Base-by-base conservation (phyloP, 371 early-diverging fungal genomes). In the Mortierella sp. region DNA sequence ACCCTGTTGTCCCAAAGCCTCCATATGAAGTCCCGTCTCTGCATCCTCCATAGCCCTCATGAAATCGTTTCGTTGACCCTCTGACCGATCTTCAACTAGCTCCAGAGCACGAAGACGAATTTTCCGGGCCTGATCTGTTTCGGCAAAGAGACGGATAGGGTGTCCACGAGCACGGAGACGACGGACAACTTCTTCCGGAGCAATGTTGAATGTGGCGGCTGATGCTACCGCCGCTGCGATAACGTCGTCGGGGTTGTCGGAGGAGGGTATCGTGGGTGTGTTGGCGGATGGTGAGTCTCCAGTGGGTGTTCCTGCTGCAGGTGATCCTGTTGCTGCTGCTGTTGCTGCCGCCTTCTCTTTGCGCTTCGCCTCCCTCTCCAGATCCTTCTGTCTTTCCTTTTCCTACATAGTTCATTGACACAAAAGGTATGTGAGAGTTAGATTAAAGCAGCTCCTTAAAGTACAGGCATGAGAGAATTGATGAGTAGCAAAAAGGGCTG, bases 131-230 rank as follows among this genome's bases (percentile, higher is more conserved):
- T 90, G 89, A 80, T 96, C 95, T 6, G 96, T 94, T 87, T 99
- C 99, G 60, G 95, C 99, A 85, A 99, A 99, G 51, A 98, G 89
- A 12, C 97, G 94, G 82, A 98, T 97, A 27, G 99, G 99, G 82
- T 98, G 95, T 38, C 95, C 96, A 73, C 95, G 94, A 4, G 96
- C 95, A 35, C 99, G 91, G 72, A 99, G 88, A 70, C 99, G 94
- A 70, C 95, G 93, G 60, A 95, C 87, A 1, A 97, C 92, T 78
- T 98, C 98, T 49, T 96, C 96, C 32, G 92, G 89, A n/a, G 95
- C 88, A 63, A 96, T 93, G 76, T 93, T 92, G 76, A 92, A 88
- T 4, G 82, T 76, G 56, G 84, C 88, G 5, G 65, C 72, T 12
- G 81, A 76, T 6, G 68, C 74, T 38, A 43, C 65, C 0, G 54